These are phyloP conservation scores for Evernia prunastri DNA, from an alignment of 495 filamentous ascomycete genomes.

Conservation along the genomic window DNA sequence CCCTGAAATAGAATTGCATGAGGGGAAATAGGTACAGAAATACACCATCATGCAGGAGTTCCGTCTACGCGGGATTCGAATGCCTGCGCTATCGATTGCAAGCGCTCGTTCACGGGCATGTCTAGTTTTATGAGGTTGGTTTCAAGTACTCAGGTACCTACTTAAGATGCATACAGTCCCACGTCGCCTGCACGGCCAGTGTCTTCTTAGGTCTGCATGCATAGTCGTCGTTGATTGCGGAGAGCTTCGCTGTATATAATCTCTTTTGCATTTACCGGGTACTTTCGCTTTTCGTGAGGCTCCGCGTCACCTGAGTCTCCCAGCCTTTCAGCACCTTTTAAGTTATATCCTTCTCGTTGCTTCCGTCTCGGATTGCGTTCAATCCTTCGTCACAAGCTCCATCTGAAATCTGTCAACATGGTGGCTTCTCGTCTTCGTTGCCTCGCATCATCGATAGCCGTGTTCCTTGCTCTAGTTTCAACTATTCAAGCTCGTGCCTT, in stretches of 20 bases:
- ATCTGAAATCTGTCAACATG: constrained; percentile 1
- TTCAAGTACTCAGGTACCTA: constrained; percentile 1
- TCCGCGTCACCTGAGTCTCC: background rate
- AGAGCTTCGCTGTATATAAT: background rate
- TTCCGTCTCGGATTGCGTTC: background rate
- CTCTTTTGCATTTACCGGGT: background rate
- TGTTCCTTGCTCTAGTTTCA: constrained; percentile 7
- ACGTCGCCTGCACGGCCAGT: background rate
- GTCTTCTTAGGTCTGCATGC: background rate
- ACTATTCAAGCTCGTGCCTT: constrained; percentile 6
- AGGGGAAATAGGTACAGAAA: too few species aligned
- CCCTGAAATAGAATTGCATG: constrained; percentile 7
- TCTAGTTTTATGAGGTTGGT: constrained; percentile 10
- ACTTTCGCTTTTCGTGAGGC: background rate
- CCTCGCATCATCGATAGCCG: background rate
- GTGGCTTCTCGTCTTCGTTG: constrained; percentile 1
- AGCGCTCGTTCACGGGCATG: constrained; percentile 3
- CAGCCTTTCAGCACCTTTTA: background rate
- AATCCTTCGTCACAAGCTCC: background rate
- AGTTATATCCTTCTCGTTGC: background rate
- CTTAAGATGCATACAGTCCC: background rate
- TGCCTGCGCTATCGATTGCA: constrained; percentile 1
- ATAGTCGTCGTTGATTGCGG: background rate
- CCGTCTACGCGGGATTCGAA: background rate
- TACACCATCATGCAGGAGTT: background rate